Evolutionary conservation across 495 filamentous ascomycete genomes (phyloP).

Genomic region (Penicillium riverlandense): DNA sequence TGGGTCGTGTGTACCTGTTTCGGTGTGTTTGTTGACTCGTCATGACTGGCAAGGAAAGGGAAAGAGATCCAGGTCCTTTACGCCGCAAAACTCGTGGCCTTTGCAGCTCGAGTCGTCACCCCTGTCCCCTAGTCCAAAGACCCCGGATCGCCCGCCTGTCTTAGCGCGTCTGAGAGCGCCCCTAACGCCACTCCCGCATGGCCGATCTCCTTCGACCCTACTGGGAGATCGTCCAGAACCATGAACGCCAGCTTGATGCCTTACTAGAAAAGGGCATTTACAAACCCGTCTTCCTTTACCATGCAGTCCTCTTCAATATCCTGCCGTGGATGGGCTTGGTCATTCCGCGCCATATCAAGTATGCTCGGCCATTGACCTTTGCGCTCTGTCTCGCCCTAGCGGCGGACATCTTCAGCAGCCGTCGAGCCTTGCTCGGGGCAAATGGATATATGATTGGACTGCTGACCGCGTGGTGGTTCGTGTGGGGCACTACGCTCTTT

Average conservation of each 20-base stretch:
- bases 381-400: constrained; percentile 42
- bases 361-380: constrained; percentile 47
- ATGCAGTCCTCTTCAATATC: constrained; percentile 21
- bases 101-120: too few species aligned
- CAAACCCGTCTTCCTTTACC: constrained; percentile 33
- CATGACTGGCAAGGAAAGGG: too few species aligned
- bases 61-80: too few species aligned
- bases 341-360: constrained; percentile 20
- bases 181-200: constrained; percentile 23
- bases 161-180: not conserved
- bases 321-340: constrained; percentile 27
- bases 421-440: constrained; percentile 49
- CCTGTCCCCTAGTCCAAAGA: too few species aligned
- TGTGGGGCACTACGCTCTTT: constrained; percentile 58
- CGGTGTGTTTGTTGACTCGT: too few species aligned
- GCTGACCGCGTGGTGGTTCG: constrained; percentile 53
- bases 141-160: too few species aligned
- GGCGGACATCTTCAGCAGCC: constrained; percentile 27
- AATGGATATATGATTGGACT: constrained; percentile 64
- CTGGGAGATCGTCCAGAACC: constrained; percentile 9
- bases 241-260: constrained; percentile 13
- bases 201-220: constrained; percentile 16
- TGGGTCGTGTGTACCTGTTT: too few species aligned
- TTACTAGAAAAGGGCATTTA: constrained; percentile 22
- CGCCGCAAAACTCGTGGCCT: too few species aligned